phyloP scores from a whole-genome alignment of 2,329 filamentous ascomycete species.

The Gliomastix tumulicola region DNA sequence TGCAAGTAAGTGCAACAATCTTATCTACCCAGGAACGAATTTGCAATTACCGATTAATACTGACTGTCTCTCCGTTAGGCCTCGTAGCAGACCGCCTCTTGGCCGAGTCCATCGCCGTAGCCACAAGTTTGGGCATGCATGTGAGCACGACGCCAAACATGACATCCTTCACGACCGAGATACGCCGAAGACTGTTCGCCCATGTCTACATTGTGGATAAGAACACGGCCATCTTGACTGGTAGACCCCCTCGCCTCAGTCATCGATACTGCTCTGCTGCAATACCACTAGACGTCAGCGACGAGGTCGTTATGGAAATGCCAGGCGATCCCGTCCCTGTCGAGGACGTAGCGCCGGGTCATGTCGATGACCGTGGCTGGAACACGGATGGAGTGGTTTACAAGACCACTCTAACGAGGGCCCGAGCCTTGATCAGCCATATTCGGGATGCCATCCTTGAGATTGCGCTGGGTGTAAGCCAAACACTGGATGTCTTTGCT shows the following conservation, averaged over 20 bases:
- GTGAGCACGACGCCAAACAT: too few species aligned
- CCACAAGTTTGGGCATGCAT: too few species aligned
- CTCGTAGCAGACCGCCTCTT: too few species aligned
- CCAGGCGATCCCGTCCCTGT: too few species aligned
- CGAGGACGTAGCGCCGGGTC: too few species aligned
- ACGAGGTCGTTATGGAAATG: too few species aligned
- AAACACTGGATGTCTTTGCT: slow-evolving; percentile 13
- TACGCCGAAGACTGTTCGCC: slow-evolving; percentile 23
- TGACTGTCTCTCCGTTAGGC: too few species aligned
- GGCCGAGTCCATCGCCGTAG: too few species aligned
- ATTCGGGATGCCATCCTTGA: slow-evolving; percentile 10
- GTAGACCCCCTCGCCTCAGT: slow-evolving; percentile 44
- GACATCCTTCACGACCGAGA: too few species aligned
- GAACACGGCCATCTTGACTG: slow-evolving; percentile 41
- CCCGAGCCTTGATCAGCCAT: slow-evolving; percentile 12
- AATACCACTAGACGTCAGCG: slow-evolving; percentile 45
- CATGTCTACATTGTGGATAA: slow-evolving; percentile 40
- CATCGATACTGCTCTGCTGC: slow-evolving; percentile 47
- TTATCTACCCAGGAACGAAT: too few species aligned
- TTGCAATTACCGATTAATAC: too few species aligned
- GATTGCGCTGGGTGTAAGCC: neutral
- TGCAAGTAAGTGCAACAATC: neutral
- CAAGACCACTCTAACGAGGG: slow-evolving; percentile 19
- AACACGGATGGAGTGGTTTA: slow-evolving; percentile 20
- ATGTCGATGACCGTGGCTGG: slow-evolving; percentile 31